Evolutionary conservation across 2,329 filamentous ascomycete genomes (phyloP), one percentile per base, ranked within the genome.

Genomic region (Verticillium nonalfalfae): DNA sequence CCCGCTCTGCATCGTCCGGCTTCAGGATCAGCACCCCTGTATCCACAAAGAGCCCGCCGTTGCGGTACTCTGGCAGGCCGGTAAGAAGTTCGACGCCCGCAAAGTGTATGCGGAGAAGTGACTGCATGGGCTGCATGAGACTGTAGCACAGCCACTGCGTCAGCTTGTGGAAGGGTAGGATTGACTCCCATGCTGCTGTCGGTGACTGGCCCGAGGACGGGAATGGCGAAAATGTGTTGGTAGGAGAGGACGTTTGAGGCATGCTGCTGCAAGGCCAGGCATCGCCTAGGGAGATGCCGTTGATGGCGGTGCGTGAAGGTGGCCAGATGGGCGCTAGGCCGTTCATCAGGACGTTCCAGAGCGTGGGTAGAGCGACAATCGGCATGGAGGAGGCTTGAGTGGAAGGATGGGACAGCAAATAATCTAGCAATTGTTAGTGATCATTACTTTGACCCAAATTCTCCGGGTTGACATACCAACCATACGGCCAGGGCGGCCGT

Each of bases 261-360:
- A 98, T 91, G 36, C 88, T 85, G 11, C 85, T 87, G 76, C 93
- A 97, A 0, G 89, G 90, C 95, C 95, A 99, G 31, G 95, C 94
- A 72, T 99, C 95, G 60, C 95, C 95, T 15, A 99, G 85, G 0
- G 93, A 87, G 34, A 91, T 83, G 1, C 93, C 93, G 71, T 97
- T 91, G 67, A 99, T 89, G 65, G 90, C 86, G 0, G 94, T 97
- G 64, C 94, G 87, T 0, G 91, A 91, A 1, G 86, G 77, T 0
- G 95, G 94, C 95, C 95, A 99, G 72, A 98, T 96, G 1, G 89
- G 84, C 4, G 87, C 85, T 10, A 99, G 81, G 7, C 93, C 92
- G 62, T 92, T 88, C 87, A 97, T 96, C 11, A 99, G 85, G 1
- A 94, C 86, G 64, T 88, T 87, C 95, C 95, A 99, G 7, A 99